Conservation (phyloP, 352 stramenopile species). For the Globisporangium iwayamae region DNA sequence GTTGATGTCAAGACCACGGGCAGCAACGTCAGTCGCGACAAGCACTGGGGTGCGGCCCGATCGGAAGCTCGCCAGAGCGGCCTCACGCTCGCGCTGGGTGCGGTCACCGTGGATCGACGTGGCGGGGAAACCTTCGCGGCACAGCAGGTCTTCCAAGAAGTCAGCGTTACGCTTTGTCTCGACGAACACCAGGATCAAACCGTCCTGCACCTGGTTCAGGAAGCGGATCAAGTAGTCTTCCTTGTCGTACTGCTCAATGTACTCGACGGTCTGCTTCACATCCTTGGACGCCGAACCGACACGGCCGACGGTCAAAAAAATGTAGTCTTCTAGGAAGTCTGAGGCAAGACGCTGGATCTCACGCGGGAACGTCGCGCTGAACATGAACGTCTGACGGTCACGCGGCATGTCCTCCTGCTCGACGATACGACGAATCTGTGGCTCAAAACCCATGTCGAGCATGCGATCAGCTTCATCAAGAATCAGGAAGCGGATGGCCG, state of each 20-base stretch:
- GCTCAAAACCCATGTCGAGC: constrained; percentile 99
- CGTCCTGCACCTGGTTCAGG: constrained; percentile 90
- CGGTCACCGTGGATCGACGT: constrained; percentile 98
- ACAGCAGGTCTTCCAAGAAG: constrained; percentile 95
- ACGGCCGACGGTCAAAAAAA: constrained; percentile 98
- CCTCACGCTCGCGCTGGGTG: constrained; percentile 93
- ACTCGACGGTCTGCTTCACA: constrained; percentile 97
- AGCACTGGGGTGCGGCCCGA: constrained; percentile 91
- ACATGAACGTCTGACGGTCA: constrained; percentile 99
- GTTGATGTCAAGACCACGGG: constrained; percentile 98
- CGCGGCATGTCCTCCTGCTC: constrained; percentile 96
- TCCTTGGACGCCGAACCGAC: constrained; percentile 97
- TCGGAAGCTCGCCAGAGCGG: constrained; percentile 91
- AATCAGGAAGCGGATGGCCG: constrained; percentile 92
- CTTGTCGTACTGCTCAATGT: constrained; percentile 97
- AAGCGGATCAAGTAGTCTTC: constrained; percentile 95
- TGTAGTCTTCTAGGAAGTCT: constrained; percentile 98
- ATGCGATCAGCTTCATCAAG: constrained; percentile 99
- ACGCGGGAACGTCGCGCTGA: constrained; percentile 98
- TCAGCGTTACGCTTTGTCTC: constrained; percentile 98
- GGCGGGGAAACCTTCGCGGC: constrained; percentile 86
- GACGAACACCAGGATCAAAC: constrained; percentile 97
- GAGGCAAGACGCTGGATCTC: constrained; percentile 95
- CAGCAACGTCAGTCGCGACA: constrained; percentile 98
- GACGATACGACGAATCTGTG: constrained; percentile 98